Evolutionary conservation across 2,329 filamentous ascomycete genomes (phyloP).

Genomic region (Septoria linicola): DNA sequence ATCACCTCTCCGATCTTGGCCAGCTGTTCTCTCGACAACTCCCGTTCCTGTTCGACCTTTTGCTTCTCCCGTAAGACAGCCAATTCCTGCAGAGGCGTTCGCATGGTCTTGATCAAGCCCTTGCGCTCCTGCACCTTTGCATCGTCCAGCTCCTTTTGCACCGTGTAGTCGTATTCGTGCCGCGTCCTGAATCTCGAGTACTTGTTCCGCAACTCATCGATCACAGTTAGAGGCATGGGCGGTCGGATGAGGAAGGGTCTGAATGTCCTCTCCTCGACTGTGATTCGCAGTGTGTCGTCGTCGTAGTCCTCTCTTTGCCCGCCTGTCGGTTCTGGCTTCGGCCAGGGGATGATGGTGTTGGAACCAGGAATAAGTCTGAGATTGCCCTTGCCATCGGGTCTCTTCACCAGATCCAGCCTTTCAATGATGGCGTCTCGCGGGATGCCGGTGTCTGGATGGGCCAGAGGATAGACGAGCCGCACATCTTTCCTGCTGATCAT

Average conservation of each 20-base stretch:
- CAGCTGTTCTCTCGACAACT: conserved; percentile 41
- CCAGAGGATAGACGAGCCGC: conserved; percentile 76
- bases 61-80: conserved; percentile 41
- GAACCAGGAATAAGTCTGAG: conserved; percentile 63
- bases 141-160: conserved; percentile 62
- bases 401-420: conserved; percentile 16
- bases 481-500: conserved; percentile 63
- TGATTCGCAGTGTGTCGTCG: conserved; percentile 71
- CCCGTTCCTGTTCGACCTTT: conserved; percentile 40
- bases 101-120: conserved; percentile 42
- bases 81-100: conserved; percentile 50
- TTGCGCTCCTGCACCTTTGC: conserved; percentile 47
- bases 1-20: conserved; percentile 46
- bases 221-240: conserved; percentile 74
- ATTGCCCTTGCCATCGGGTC: conserved; percentile 34
- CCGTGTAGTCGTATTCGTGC: conserved; percentile 72
- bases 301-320: conserved; percentile 56
- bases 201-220: conserved; percentile 82
- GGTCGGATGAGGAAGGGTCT: conserved; percentile 72
- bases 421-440: conserved; percentile 76
- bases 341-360: conserved; percentile 75
- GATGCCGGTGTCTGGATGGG: conserved; percentile 62
- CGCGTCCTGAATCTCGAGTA: conserved; percentile 79
- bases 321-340: too few species aligned
- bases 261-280: conserved; percentile 73